These are phyloP conservation scores for Galeopsis tetrahit DNA, from an alignment of 257 asterid species.

Conservation along the genomic window DNA sequence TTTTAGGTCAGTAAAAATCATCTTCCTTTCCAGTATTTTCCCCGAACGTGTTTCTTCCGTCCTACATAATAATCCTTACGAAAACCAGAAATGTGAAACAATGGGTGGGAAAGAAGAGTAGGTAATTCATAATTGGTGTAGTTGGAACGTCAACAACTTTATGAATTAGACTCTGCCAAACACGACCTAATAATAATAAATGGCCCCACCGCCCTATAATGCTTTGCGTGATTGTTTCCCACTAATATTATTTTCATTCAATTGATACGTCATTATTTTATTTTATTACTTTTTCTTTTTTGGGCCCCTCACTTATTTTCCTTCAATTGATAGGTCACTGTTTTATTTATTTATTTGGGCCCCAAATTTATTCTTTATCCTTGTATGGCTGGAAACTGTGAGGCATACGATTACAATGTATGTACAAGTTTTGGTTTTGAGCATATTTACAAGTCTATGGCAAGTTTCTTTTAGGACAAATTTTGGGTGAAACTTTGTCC, in stretches of 20 bases:
- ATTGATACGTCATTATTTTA: too few relatives aligned
- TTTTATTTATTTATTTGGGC: too few relatives aligned
- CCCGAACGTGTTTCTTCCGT: too few relatives aligned
- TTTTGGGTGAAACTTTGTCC: too few relatives aligned
- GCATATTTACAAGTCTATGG: too few relatives aligned
- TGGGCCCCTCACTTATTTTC: too few relatives aligned
- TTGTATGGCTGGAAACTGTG: neutral
- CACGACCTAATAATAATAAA: constrained; percentile 25
- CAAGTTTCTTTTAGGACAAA: too few relatives aligned
- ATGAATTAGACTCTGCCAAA: constrained; percentile 9
- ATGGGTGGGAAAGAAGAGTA: constrained; percentile 14
- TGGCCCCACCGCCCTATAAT: constrained; percentile 20
- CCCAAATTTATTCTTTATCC: too few relatives aligned
- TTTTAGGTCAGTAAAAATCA: neutral
- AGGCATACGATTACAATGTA: neutral
- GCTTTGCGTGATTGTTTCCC: constrained; percentile 35
- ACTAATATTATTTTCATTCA: neutral
- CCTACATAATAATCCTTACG: too few relatives aligned
- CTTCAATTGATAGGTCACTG: too few relatives aligned
- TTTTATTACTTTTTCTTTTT: neutral
- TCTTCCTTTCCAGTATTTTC: too few relatives aligned
- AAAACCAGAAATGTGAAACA: constrained; percentile 16
- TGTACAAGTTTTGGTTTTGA: neutral
- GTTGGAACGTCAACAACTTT: constrained; percentile 22
- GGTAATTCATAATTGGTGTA: neutral